Evolutionary conservation across 352 stramenopile species (phyloP), one percentile per base, ranked within the genome.

Genomic region (Phytophthora aleatoria): DNA sequence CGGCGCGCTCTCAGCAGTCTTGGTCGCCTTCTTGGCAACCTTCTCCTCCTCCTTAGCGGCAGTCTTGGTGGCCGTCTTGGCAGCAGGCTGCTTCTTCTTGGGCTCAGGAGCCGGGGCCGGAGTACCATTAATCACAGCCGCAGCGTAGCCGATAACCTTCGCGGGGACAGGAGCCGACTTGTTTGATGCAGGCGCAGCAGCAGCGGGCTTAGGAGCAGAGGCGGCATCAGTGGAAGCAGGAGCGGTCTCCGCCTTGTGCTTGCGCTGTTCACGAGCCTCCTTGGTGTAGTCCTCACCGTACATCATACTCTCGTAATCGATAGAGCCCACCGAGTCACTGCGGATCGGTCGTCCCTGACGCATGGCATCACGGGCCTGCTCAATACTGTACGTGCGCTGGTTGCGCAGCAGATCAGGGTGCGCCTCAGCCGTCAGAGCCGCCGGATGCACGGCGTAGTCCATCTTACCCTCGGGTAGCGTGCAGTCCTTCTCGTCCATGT

Each of bases 381-480:
- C 91, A 70, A 97, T 97, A 85, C 81, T 94, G 74, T 96, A 96
- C 43, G 91, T 96, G 47, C 91, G 87, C 80, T 97, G 91, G 72
- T 96, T 95, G 60, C 87, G 81, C 61, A 97, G 71, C 69, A 97
- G 59, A 50, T 96, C 91, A 5, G 89, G 81, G 74, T 97, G 89
- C 20, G 90, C 86, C 53, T 89, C 72, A 10, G 76, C 50, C 45
- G 86, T 94, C 33, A 97, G 67, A 27, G 86, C 90, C 9, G 85
- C 71, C 11, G 84, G 71, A 74, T 97, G 89, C 24, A 75, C 77
- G 13, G 86, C 81, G 57, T 89, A 95, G 65, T 96, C 85, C 86
- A 94, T 89, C 65, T 93, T 91, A 53, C 79, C 83, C 2, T 74
- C 79, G 2, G 77, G 69, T 12, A 92, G 52, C 64, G 80, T 83